Percentiles rank a stretch among this genome's conserved stretches.
phyloP scores from a whole-genome alignment of 78 protist species.

The Cavenderia fasciculata region DNA sequence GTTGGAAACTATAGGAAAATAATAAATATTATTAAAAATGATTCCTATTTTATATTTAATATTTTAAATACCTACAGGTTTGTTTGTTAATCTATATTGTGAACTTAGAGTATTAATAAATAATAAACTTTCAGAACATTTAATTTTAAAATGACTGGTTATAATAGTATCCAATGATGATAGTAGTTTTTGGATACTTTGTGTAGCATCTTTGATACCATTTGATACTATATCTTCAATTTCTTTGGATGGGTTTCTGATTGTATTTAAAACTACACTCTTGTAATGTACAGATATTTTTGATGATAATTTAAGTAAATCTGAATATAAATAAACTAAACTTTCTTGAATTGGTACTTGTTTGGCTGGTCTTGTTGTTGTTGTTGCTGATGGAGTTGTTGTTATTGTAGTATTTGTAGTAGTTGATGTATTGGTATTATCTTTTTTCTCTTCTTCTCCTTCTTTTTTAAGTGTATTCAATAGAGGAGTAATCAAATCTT shows the following conservation, averaged over 20 bases:
- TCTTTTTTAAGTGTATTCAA: too few species aligned
- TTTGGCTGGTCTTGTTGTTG: neutral
- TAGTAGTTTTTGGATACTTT: too few species aligned
- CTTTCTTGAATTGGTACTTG: constrained; percentile 11
- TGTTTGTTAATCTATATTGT: constrained; percentile 46
- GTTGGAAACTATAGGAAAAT: constrained; percentile 15
- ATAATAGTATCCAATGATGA: too few species aligned
- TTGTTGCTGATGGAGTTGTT: neutral
- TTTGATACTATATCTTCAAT: constrained; percentile 5
- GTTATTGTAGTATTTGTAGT: neutral
- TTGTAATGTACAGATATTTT: constrained; percentile 18
- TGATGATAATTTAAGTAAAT: constrained; percentile 13
- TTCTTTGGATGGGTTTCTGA: neutral
- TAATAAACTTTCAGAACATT: constrained; percentile 43
- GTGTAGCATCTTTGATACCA: too few species aligned
- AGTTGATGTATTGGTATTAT: too few species aligned
- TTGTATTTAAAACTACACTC: constrained; percentile 3
- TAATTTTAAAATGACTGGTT: neutral
- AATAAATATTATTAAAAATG: too few species aligned
- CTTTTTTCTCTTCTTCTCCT: too few species aligned
- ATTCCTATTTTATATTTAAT: neutral
- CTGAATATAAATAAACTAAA: constrained; percentile 24
- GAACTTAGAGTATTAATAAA: constrained; percentile 25
- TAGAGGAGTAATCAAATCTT: constrained; percentile 1
- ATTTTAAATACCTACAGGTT: constrained; percentile 16